A percentile compares a stretch with the other conserved stretches of the same genome.
phyloP scores from a whole-genome alignment of 441 rosid species.

The Eutrema salsugineum region DNA sequence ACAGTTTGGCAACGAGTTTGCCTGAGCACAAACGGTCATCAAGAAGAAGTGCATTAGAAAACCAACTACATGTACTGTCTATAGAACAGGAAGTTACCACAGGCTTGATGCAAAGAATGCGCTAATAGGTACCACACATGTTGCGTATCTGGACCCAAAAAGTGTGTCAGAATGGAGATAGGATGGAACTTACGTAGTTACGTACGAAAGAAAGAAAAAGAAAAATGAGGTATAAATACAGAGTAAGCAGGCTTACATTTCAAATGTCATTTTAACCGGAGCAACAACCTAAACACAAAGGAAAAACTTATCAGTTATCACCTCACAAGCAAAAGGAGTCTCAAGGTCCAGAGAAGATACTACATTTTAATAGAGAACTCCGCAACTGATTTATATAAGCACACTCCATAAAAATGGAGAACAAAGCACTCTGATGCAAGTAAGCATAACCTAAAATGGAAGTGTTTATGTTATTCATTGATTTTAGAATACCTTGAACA shows the following conservation, averaged over 20 bases:
- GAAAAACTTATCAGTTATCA: slow-evolving; percentile 14
- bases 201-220: neutral
- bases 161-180: slow-evolving; percentile 12
- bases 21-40: neutral
- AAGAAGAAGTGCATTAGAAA: neutral
- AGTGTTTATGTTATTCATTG: neutral
- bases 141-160: slow-evolving; percentile 66
- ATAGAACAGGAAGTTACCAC: slow-evolving; percentile 55
- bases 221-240: neutral
- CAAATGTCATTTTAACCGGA: slow-evolving; percentile 98
- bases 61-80: neutral
- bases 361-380: neutral
- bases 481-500: slow-evolving; percentile 66
- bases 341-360: neutral
- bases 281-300: slow-evolving; percentile 69
- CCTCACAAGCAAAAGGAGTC: slow-evolving; percentile 2
- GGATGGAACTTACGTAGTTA: neutral
- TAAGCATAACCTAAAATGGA: neutral
- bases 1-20: neutral
- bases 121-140: slow-evolving; percentile 97
- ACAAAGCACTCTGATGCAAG: neutral
- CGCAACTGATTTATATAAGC: neutral
- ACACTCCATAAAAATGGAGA: neutral
- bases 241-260: slow-evolving; percentile 63
- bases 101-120: slow-evolving; percentile 99